Conservation (phyloP, 2,329 filamentous ascomycete species). For the Mariannaea sp. region DNA sequence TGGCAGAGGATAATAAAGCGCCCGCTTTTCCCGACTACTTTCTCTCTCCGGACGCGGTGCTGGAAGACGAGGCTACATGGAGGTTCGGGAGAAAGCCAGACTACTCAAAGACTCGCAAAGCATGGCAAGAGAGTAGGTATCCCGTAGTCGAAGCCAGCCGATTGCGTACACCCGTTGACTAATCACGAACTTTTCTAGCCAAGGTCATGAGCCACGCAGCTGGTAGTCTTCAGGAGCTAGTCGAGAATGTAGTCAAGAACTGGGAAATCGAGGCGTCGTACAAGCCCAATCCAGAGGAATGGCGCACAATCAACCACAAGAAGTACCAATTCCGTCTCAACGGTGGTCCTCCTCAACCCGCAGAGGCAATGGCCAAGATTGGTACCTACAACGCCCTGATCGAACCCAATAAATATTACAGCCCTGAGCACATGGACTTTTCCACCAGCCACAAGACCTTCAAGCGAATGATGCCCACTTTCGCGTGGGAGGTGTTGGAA, state of each 20-base stretch:
- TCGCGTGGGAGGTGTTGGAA: constrained; percentile 73
- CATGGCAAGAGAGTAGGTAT: constrained; percentile 61
- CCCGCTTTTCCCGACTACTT: constrained; percentile 40
- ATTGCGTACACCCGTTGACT: background rate
- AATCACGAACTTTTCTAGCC: constrained; percentile 46
- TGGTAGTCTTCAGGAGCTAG: constrained; percentile 61
- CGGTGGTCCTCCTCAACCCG: constrained; percentile 59
- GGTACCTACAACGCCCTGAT: constrained; percentile 74
- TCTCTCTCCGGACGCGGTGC: constrained; percentile 12
- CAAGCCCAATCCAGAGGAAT: constrained; percentile 64
- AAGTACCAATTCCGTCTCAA: constrained; percentile 69
- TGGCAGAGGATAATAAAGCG: constrained; percentile 22
- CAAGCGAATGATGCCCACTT: constrained; percentile 74
- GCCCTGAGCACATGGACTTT: constrained; percentile 65
- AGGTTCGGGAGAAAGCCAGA: constrained; percentile 50
- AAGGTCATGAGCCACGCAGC: constrained; percentile 61
- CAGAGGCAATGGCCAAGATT: constrained; percentile 67
- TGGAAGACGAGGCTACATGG: constrained; percentile 14
- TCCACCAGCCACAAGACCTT: constrained; percentile 70
- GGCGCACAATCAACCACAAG: constrained; percentile 65
- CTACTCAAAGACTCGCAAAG: constrained; percentile 65
- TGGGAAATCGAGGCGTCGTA: constrained; percentile 75
- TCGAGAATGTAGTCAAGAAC: constrained; percentile 74
- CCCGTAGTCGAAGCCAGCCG: too few species aligned
- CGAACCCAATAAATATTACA: constrained; percentile 66